Base-by-base conservation (phyloP, 306 rosid species). In the Mimosa bimucronata region DNA sequence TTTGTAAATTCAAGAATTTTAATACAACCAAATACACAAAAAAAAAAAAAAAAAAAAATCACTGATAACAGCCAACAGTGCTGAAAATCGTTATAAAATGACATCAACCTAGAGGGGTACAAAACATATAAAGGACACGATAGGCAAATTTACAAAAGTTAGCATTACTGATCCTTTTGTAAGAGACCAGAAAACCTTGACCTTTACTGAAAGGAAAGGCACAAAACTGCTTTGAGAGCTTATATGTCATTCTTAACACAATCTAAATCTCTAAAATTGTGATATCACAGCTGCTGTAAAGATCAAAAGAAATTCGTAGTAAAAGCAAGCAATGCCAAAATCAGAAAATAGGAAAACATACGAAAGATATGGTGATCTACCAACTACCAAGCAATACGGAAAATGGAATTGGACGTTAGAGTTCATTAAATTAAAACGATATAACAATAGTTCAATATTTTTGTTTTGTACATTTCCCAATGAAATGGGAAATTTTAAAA, bases 401-500 rank as follows among this genome's bases (percentile, higher is more conserved):
- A 66, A 68, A 69, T 53, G 45, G 66, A 69, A 41, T 60, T 61
- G 71, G 75, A 68, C 68, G 29, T 23, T 46, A 18, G 30, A 72
- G 37, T 40, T 31, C 64, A 29, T 9, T 46, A 26, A 73, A 29
- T 19, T 28, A 26, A 73, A 69, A 69, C 8, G 45, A 71, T 50
- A 73, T 69, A 65, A 26, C 67, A 78, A 57, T 53, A 79, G 11
- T 72, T 10, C 38, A 79, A 66, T 45, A 79, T 28, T 50, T 19
- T 18, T 75, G 73, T 70, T 71, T 21, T 34, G 77, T 69, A 75
- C 76, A 58, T 77, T 38, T 57, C 55, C 76, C 57, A 48, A 71
- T 82, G 77, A 34, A 75, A 38, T 48, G 57, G 53, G 48, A 82
- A 52, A 50, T 9, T 55, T 30, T 81, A 48, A 70, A 37, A 41